Conservation (phyloP, 805 yeast genomes). For the Metschnikowia santaceciliae region DNA sequence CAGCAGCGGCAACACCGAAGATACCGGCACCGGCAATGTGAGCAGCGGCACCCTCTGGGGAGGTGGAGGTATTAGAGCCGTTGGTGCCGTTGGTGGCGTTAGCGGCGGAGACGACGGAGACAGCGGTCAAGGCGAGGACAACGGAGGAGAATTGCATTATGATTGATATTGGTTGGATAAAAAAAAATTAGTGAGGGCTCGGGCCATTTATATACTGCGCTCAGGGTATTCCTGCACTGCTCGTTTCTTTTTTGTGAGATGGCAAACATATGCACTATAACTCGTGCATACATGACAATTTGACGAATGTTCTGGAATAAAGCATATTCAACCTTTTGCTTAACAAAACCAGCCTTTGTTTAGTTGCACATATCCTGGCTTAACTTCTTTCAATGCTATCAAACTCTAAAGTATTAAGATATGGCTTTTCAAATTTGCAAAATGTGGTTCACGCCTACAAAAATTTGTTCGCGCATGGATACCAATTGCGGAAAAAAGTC, state of each 20-base stretch:
- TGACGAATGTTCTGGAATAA: background rate
- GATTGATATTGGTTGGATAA: background rate
- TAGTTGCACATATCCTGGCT: background rate
- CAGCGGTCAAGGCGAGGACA: constrained; percentile 37
- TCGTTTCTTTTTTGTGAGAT: constrained; percentile 5
- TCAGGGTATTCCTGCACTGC: constrained; percentile 7
- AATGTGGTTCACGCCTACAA: background rate
- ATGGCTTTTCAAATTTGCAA: background rate
- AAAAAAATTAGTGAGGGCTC: background rate
- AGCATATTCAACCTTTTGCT: background rate
- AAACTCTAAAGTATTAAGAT: background rate
- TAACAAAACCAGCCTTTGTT: background rate
- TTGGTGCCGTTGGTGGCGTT: constrained; percentile 21
- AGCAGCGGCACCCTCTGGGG: constrained; percentile 29
- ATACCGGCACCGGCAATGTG: constrained; percentile 33
- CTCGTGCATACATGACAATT: background rate
- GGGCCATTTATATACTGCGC: constrained; percentile 10
- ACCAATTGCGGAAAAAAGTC: constrained; percentile 1
- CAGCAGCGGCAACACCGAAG: constrained; percentile 28
- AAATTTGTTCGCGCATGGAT: background rate
- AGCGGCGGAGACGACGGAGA: constrained; percentile 35
- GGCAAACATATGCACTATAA: background rate
- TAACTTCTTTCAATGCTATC: too few relatives aligned
- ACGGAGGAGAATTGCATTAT: constrained; percentile 40
- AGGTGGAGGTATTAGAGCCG: constrained; percentile 15